A percentile compares a stretch with the other conserved stretches of the same genome.
phyloP scores from a whole-genome alignment of 1,284 basidiomycete species.

The Ustilago curta region DNA sequence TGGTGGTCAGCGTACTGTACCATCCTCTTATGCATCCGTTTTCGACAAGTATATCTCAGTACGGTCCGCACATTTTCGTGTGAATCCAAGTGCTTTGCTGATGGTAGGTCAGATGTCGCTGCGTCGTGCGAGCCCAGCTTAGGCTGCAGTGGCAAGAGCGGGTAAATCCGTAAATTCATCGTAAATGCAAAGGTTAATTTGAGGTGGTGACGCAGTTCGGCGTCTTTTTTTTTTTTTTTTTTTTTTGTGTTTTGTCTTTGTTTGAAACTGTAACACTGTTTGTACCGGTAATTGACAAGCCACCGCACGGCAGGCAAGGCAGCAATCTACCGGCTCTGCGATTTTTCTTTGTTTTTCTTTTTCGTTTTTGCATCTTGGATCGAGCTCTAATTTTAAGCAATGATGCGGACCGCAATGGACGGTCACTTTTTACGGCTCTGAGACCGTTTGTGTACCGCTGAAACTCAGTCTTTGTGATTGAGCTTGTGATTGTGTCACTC shows the following conservation, averaged over 20 bases:
- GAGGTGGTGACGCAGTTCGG: slow-evolving; percentile 1
- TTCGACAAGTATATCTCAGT: no score
- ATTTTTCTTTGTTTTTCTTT: neutral
- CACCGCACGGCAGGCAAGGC: no score
- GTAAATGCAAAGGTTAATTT: no score
- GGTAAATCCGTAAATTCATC: neutral
- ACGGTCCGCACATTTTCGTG: no score
- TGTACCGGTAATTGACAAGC: no score
- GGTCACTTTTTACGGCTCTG: no score
- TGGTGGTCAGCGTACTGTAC: no score
- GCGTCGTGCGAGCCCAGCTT: neutral
- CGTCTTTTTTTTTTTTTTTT: neutral
- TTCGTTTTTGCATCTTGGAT: neutral
- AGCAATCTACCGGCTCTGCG: neutral
- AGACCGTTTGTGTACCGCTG: neutral
- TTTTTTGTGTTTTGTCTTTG: neutral
- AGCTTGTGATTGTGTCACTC: neutral
- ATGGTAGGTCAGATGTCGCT: neutral
- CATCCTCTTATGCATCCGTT: no score
- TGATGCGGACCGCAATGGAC: no score
- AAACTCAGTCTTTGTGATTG: neutral
- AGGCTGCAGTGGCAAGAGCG: neutral
- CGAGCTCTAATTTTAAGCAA: no score
- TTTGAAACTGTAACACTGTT: no score
- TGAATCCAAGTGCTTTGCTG: neutral